Evolutionary conservation across 179 eudicot species (phyloP), one percentile per base, ranked within the genome.

Genomic region (Beta corolliflora): DNA sequence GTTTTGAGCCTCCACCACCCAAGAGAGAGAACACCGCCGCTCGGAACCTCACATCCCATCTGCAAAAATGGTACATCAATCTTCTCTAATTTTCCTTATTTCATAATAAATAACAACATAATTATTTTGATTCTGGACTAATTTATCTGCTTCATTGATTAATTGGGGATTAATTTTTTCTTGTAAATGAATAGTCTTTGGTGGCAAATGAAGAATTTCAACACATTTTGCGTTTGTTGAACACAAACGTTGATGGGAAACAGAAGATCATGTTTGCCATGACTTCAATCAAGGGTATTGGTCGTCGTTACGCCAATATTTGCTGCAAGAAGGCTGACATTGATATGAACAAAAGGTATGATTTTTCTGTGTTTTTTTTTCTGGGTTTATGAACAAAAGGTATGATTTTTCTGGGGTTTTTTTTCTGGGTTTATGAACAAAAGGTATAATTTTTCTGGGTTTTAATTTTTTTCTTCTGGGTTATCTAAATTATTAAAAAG

Each of bases 211-310:
- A 91, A 52, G 94, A 91, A 0, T 91, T 91, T 44, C 94, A 91
- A 79, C 93, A 90, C 78, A 90, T 92, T 83, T 79, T 90, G 59
- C 92, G 93, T 87, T 73, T 92, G 84, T 89, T 88, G 89, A 94
- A 94, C 90, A 94, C 97, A 9, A 94, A 93, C 76, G 97, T 94
- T 41, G 98, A 94, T 75, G 98, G 98, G 1, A 94, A 94, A 31
- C 96, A 94, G 84, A 94, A 93, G 88, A 93, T 94, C 71, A 93
- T 94, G 98, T 94, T 89, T 74, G 98, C 98, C 19, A 72, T 94
- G 87, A 94, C 98, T 41, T 90, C 98, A 6, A 93, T 93, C 85
- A 94, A 94, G 83, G 98, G 98, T 93, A 91, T 94, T 71, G 98
- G 89, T 41, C 93, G 98, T 50, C 94, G 98, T 71, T 94, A 90